Percentiles rank a stretch among this genome's conserved stretches.
phyloP scores from a whole-genome alignment of 345 rosid genomes.

The Pistacia vera region DNA sequence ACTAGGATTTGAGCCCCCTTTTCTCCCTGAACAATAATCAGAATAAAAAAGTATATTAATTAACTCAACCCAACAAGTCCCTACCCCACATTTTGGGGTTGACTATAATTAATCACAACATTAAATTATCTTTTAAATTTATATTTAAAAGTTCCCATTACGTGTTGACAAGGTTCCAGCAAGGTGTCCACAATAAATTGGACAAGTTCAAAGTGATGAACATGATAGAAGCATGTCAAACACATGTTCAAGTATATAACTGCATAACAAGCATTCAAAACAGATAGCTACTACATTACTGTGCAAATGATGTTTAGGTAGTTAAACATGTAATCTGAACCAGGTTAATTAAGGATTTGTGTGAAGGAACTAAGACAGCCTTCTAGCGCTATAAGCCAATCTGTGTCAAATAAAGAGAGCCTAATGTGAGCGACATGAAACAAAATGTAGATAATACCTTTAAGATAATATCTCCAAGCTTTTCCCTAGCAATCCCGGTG shows the following conservation, averaged over 20 bases:
- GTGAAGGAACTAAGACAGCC: neutral
- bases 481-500: conserved; percentile 82
- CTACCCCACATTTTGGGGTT: neutral
- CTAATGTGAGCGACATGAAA: neutral
- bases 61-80: neutral
- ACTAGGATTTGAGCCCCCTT: conserved; percentile 84
- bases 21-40: conserved; percentile 56
- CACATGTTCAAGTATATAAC: neutral
- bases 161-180: neutral
- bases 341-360: neutral
- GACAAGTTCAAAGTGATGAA: neutral
- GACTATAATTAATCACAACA: neutral
- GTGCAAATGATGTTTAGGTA: neutral
- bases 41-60: conserved; percentile 1
- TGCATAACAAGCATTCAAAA: neutral
- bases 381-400: neutral
- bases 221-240: neutral
- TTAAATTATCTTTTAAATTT: neutral
- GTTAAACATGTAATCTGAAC: conserved; percentile 2
- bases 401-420: neutral
- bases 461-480: conserved; percentile 87
- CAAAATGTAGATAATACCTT: conserved; percentile 54
- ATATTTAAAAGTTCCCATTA: neutral
- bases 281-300: neutral
- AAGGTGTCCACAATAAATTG: neutral